These are phyloP conservation scores for Amoebophrya sp. DNA, from an alignment of 169 alveolate genomes.

Conservation along the genomic window DNA sequence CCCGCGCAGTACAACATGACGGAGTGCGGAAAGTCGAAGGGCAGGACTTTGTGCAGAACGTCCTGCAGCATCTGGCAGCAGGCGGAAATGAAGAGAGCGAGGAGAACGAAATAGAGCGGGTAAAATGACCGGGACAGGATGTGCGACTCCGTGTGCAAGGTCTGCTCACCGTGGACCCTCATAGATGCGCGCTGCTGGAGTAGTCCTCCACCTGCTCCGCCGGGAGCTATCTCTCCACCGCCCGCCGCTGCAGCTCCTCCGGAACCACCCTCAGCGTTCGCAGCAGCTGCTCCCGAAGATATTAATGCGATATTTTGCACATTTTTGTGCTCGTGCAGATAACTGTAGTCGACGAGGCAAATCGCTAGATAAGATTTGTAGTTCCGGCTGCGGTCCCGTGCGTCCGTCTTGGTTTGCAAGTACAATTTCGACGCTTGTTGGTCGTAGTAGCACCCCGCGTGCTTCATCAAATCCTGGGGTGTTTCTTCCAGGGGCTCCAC, in stretches of 20 bases:
- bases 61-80: not conserved
- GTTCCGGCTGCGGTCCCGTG: not conserved
- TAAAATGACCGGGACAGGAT: not conserved
- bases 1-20: not conserved
- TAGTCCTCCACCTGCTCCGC: not conserved
- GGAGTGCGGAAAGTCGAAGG: not conserved
- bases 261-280: not conserved
- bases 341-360: not conserved
- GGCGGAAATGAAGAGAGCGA: not conserved
- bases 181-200: not conserved
- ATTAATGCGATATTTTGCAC: too few relatives aligned
- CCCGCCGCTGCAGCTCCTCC: not conserved
- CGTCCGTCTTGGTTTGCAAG: not conserved
- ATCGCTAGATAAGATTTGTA: not conserved
- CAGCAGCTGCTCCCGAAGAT: not conserved
- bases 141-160: not conserved
- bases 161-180: not conserved
- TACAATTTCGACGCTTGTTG: not conserved
- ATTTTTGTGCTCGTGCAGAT: too few relatives aligned
- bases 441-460: conserved; percentile 22
- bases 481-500: not conserved
- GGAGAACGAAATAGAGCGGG: not conserved
- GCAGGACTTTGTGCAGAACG: not conserved
- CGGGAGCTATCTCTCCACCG: not conserved
- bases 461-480: not conserved